These are phyloP conservation scores for Aureobasidium sp. DNA, from an alignment of 2,329 filamentous ascomycete genomes.

Conservation along the genomic window DNA sequence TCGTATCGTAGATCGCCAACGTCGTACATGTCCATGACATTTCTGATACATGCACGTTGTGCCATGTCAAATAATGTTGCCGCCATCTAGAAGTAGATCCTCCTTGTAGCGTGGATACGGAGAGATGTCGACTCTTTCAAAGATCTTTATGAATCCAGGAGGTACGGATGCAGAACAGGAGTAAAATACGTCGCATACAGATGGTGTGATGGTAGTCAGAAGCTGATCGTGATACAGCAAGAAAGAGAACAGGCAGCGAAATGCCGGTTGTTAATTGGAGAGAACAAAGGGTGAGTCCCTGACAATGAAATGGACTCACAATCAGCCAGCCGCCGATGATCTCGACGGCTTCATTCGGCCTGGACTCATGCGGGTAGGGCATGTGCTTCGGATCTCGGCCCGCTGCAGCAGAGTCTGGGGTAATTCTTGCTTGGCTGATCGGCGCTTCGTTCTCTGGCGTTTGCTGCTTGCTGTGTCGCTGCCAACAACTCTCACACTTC, in stretches of 20 bases:
- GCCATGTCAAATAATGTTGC: slow-evolving; percentile 33
- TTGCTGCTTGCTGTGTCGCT: neutral
- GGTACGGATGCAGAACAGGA: neutral
- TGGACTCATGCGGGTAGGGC: neutral
- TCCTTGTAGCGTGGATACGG: neutral
- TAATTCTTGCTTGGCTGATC: slow-evolving; percentile 5
- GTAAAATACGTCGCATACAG: neutral
- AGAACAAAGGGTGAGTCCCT: neutral
- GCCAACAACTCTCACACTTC: neutral
- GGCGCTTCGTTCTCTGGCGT: neutral
- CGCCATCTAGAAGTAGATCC: slow-evolving; percentile 14
- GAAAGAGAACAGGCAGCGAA: neutral
- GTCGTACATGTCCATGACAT: slow-evolving; percentile 48
- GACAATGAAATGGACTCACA: neutral
- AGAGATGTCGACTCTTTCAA: neutral
- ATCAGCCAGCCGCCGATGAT: neutral
- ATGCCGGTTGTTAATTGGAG: neutral
- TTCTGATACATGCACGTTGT: slow-evolving; percentile 32
- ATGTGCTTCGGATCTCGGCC: neutral
- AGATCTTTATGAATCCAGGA: neutral
- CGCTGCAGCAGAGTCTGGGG: neutral
- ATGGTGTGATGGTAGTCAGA: neutral
- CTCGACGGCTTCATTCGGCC: neutral
- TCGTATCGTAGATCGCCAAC: slow-evolving; percentile 64
- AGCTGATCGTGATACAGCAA: neutral